Base-by-base conservation (phyloP, 495 filamentous ascomycete species). In the Penicillium lividum region DNA sequence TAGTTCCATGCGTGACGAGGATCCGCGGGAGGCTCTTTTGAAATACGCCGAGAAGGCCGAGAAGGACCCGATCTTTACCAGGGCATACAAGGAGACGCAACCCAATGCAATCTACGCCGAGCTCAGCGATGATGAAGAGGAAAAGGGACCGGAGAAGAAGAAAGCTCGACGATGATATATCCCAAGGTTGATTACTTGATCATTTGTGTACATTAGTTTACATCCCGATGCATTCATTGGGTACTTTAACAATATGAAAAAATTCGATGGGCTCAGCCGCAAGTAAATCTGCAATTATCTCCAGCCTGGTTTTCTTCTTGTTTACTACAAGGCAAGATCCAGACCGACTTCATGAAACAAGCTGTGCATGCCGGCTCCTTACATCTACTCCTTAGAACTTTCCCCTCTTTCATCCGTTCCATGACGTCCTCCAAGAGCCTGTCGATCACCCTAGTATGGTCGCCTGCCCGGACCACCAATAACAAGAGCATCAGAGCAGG, bases 31-130 rank as follows among this genome's bases (percentile, higher is more conserved):
- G 75, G 94, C 94, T 31, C 75, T 98, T 60, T 71, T 98, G 61
- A 96, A 94, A 74, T 98, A 97, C 79, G 94, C 93, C 15, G 91
- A 96, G 16, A 87, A 94, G 68, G 93, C 92, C 5, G 85, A 96
- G 74, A 93, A 93, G 68, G 91, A 97, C 68, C 93, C 92, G 4
- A 81, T 95, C 60, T 98, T 98, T 69, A 98, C 94, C 27, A 88
- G 86, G 60, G 94, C 93, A 10, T 98, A 93, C 88, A 88, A 88
- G 66, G 80, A 87, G 57, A 98, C 93, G 25, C 94, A 98, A 77
- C 94, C 94, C 4, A 90, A 89, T 53, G 89, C 94, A 29, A 88
- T 97, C 42, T 98, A 94, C 77, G 89, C 90, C 8, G 90, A 97
- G 25, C 54, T 94, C n/a, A 96, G 92, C 72, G 93, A 96, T 66